Base-by-base conservation (phyloP, 2,329 filamentous ascomycete genomes). In the Monosporascus sp. region DNA sequence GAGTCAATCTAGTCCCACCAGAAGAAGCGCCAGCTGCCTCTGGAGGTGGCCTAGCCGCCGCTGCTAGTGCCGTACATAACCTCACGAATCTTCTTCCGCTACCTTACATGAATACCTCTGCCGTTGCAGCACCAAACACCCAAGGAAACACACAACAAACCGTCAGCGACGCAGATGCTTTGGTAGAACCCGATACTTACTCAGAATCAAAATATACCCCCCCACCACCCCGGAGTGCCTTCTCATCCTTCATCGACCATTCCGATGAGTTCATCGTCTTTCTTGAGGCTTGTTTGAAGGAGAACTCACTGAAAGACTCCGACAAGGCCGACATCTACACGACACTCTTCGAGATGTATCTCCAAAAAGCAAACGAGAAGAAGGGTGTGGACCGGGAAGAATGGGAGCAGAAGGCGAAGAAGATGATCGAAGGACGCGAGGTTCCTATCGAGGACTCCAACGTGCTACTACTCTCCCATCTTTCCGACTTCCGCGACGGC, bases 311-410 rank as follows among this genome's bases (percentile, higher is more conserved):
- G n/a, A 84, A 84, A 20, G 78, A 88, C 37, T 80, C 84, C 8
- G 89, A 97, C 66, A 88, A 85, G 58, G 82, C 87, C 1, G 95
- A 99, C 68, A 78, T 99, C 17, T 94, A 94, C 65, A 97, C 93
- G 0, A 97, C 95, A 0, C 71, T 99, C 15, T 97, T 99, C 66
- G 95, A 99, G 70, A 97, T 99, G 88, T 99, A 97, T 66, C 77
- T 99, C 8, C 89, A 96, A 69, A 94, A 91, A 63, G 89, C 93
- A 22, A 88, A 85, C 55, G 83, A 86, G 54, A 87, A 87, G 64
- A 89, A 86, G 63, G 86, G 86, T 9, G 76, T 78, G 47, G 70
- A 70, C 67, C 85, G 87, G 58, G 82, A 88, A 61, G 82, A 87
- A 58, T 99, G 94, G 93, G 91, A 97, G 66, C 79, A 79, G 44